Conservation (phyloP, 352 stramenopile genomes). For the Globisporangium paddicum region DNA sequence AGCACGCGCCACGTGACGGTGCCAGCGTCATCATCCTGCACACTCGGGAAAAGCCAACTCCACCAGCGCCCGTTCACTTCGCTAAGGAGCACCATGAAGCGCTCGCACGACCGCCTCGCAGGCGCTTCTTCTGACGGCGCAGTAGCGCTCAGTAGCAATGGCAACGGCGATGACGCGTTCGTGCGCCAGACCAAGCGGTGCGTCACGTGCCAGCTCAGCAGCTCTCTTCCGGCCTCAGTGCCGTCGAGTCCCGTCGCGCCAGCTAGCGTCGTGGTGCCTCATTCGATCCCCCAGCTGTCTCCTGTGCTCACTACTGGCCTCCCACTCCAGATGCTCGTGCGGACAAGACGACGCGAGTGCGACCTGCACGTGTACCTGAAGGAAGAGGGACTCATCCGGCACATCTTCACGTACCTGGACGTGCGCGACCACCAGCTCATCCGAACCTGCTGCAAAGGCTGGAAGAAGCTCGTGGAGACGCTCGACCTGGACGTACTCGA, state of each 20-base stretch:
- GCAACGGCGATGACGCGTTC: constrained; percentile 11
- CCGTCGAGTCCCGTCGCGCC: constrained; percentile 1
- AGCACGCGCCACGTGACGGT: constrained; percentile 10
- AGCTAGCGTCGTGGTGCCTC: not conserved
- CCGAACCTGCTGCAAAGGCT: constrained; percentile 47
- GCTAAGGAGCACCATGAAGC: constrained; percentile 29
- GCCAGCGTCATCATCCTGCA: not conserved
- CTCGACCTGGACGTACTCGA: constrained; percentile 64
- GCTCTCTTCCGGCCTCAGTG: not conserved
- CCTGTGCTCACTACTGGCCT: not conserved
- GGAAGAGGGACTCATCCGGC: constrained; percentile 55
- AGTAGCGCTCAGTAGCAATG: not conserved
- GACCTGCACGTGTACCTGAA: constrained; percentile 37
- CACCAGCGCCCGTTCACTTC: not conserved
- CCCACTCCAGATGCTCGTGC: not conserved
- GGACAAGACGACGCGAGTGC: constrained; percentile 11
- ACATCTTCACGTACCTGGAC: constrained; percentile 65
- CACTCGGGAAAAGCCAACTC: not conserved
- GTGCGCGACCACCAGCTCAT: constrained; percentile 71
- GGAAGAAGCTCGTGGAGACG: constrained; percentile 62
- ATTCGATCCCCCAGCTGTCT: not conserved
- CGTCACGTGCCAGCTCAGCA: constrained; percentile 11
- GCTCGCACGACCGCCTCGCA: constrained; percentile 36
- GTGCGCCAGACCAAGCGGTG: constrained; percentile 14
- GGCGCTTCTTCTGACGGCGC: constrained; percentile 1